phyloP scores from a whole-genome alignment of 2,329 filamentous ascomycete species.

The Trichophyton schoenleinii region DNA sequence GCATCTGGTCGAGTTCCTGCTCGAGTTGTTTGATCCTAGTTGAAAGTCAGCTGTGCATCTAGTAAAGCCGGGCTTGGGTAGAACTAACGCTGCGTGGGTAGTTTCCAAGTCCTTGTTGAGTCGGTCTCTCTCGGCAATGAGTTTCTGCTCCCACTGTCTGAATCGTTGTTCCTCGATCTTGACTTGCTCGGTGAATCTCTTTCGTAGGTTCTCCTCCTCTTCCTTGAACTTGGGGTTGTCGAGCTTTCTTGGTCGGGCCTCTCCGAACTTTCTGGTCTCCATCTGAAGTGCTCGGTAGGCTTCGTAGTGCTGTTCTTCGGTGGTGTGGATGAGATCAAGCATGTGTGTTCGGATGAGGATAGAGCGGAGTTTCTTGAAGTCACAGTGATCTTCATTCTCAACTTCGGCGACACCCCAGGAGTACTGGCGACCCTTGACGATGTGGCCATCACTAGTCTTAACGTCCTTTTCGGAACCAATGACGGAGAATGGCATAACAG shows the following conservation, averaged over 20 bases:
- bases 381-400: slow-evolving; percentile 99
- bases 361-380: slow-evolving; percentile 99
- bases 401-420: slow-evolving; percentile 99
- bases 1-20: slow-evolving; percentile 82
- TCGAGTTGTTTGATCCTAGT: slow-evolving; percentile 47
- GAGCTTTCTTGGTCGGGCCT: slow-evolving; percentile 90
- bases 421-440: slow-evolving; percentile 98
- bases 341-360: slow-evolving; percentile 99
- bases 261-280: slow-evolving; percentile 99
- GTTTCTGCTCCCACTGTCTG: slow-evolving; percentile 99
- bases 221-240: slow-evolving; percentile 99
- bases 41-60: slow-evolving; percentile 18
- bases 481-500: slow-evolving; percentile 95
- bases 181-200: slow-evolving; percentile 99
- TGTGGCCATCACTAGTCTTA: slow-evolving; percentile 87
- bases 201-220: slow-evolving; percentile 94
- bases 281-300: slow-evolving; percentile 98
- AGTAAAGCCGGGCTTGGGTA: neutral
- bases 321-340: slow-evolving; percentile 98
- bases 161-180: slow-evolving; percentile 99
- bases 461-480: slow-evolving; percentile 99
- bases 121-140: slow-evolving; percentile 94
- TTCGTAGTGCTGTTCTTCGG: slow-evolving; percentile 98
- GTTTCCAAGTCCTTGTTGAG: slow-evolving; percentile 99
- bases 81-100: slow-evolving; percentile 64